Conservation (phyloP, 305 asterid species). For the Fraxinus albicans region DNA sequence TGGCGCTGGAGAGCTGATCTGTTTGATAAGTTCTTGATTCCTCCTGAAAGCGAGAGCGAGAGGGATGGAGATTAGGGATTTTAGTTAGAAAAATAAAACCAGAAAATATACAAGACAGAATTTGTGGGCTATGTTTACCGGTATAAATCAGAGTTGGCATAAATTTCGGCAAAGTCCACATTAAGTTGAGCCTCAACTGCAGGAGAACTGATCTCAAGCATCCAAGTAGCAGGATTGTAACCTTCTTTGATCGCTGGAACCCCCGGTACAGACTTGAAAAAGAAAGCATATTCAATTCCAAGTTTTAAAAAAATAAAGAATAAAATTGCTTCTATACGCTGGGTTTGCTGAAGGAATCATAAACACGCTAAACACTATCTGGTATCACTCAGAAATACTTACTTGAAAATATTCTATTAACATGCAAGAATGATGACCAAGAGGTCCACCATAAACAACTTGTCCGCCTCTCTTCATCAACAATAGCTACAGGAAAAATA, state of each 20-base stretch:
- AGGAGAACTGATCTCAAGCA: constrained; percentile 74
- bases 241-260: constrained; percentile 79
- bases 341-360: not conserved
- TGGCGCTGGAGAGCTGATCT: constrained; percentile 23
- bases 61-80: not conserved
- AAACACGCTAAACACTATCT: not conserved
- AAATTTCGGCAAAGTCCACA: constrained; percentile 71
- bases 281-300: constrained; percentile 2
- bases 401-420: constrained; percentile 76
- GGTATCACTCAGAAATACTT: constrained; percentile 18
- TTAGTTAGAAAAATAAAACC: not conserved
- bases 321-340: not conserved
- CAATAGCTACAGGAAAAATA: constrained; percentile 42
- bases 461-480: constrained; percentile 97
- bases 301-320: not conserved
- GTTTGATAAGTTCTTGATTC: constrained; percentile 22
- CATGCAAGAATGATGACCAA: constrained; percentile 65
- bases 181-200: constrained; percentile 68
- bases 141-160: constrained; percentile 68
- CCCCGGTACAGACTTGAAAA: constrained; percentile 63
- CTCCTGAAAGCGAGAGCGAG: constrained; percentile 14
- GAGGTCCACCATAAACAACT: constrained; percentile 71
- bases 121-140: constrained; percentile 38
- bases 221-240: constrained; percentile 89
- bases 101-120: not conserved